phyloP scores from a whole-genome alignment of 2,329 filamentous ascomycete species.

The Mycosphaerella sp. region DNA sequence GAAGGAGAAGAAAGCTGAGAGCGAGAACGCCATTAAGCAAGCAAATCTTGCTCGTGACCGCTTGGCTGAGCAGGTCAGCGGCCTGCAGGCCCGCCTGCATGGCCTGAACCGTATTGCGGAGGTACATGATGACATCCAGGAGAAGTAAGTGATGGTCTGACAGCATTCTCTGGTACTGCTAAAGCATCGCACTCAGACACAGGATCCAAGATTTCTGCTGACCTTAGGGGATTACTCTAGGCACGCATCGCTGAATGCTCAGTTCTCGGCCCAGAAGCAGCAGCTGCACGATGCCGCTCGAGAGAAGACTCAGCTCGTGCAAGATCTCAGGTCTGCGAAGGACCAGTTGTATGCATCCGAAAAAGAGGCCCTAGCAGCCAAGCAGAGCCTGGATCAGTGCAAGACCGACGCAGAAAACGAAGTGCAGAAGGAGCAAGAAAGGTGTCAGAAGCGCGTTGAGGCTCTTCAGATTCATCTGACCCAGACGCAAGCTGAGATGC shows the following conservation, averaged over 20 bases:
- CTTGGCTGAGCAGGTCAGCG: slow-evolving; percentile 3
- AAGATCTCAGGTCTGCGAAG: background rate
- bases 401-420: background rate
- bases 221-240: no score
- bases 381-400: background rate
- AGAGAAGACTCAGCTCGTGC: background rate
- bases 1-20: slow-evolving; percentile 10
- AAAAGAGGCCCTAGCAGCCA: background rate
- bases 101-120: background rate
- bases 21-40: slow-evolving; percentile 15
- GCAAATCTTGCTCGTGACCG: slow-evolving; percentile 7
- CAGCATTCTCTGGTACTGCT: no score
- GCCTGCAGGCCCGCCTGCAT: background rate
- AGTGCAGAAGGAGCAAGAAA: background rate
- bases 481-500: background rate
- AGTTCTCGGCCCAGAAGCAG: slow-evolving; percentile 1
- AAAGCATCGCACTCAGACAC: no score
- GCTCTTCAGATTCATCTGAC: background rate
- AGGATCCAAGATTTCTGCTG: no score
- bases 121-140: background rate
- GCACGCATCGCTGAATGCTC: background rate
- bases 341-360: background rate
- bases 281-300: slow-evolving; percentile 1
- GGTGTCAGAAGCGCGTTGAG: slow-evolving; percentile 4
- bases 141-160: background rate